Percentiles rank a stretch among this genome's conserved stretches.
Evolutionary conservation across 441 rosid species (phyloP).

Genomic region (Gossypium aridum): DNA sequence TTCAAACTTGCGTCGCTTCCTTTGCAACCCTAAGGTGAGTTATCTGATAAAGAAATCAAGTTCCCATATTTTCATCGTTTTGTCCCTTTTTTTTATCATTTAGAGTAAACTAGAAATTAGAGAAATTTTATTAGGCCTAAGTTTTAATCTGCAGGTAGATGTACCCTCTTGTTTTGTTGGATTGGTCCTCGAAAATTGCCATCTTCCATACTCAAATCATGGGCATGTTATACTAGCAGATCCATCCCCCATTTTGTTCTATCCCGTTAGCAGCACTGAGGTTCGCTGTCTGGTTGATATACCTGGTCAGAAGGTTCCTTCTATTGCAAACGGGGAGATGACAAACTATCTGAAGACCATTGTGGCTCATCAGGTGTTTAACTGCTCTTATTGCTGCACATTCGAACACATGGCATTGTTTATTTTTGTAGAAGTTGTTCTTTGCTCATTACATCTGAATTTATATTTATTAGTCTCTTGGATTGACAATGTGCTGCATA

Average conservation of each 20-base stretch:
- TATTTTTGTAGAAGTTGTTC: background rate
- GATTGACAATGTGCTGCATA: slow-evolving; percentile 15
- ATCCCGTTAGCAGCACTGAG: slow-evolving; percentile 13
- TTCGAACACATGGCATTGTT: background rate
- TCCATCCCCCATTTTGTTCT: slow-evolving; percentile 18
- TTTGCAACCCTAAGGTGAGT: slow-evolving; percentile 15
- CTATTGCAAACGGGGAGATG: slow-evolving; percentile 14
- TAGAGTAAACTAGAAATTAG: background rate
- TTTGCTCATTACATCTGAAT: background rate
- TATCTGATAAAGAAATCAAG: background rate
- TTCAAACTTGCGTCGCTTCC: slow-evolving; percentile 15
- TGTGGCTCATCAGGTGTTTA: slow-evolving; percentile 13
- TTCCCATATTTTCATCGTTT: background rate
- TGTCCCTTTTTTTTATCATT: background rate
- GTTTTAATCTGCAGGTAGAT: slow-evolving; percentile 7
- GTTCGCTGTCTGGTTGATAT: slow-evolving; percentile 19
- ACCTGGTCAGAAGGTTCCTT: slow-evolving; percentile 18
- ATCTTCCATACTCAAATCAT: slow-evolving; percentile 11
- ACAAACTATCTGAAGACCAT: slow-evolving; percentile 10
- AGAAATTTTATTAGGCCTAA: background rate
- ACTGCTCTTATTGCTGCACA: background rate
- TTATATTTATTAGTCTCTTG: background rate
- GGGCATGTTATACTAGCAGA: slow-evolving; percentile 17
- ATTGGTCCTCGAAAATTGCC: slow-evolving; percentile 12
- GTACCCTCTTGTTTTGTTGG: slow-evolving; percentile 17